phyloP scores from a whole-genome alignment of 805 yeast species.

The Starmerella ratchasimensis region DNA sequence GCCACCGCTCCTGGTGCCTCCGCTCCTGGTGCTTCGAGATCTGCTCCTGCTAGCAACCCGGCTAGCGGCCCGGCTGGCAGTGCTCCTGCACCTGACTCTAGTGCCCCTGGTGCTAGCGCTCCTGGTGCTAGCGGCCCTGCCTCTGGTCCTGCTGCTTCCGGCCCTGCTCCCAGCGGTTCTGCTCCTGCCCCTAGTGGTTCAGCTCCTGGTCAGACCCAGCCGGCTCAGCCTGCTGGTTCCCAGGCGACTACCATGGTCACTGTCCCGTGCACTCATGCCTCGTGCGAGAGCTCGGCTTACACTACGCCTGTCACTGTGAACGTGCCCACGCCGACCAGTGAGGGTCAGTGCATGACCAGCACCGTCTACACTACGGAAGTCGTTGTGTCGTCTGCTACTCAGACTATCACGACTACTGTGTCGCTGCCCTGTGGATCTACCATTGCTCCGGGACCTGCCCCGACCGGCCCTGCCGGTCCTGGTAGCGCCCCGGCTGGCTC shows the following conservation, averaged over 20 bases:
- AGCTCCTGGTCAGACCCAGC: too few relatives aligned
- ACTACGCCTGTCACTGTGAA: conserved; percentile 14
- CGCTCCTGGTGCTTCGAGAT: too few relatives aligned
- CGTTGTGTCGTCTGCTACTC: conserved; percentile 4
- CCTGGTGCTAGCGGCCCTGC: too few relatives aligned
- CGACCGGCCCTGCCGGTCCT: background rate
- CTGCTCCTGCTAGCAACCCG: too few relatives aligned
- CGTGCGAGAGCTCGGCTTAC: conserved; percentile 8
- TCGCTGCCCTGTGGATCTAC: conserved; percentile 5
- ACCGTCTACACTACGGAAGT: conserved; percentile 4
- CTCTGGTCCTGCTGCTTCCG: too few relatives aligned
- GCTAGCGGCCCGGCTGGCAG: too few relatives aligned
- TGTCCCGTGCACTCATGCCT: conserved; percentile 11
- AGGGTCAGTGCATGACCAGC: conserved; percentile 1
- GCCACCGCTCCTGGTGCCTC: too few relatives aligned
- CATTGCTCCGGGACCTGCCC: background rate
- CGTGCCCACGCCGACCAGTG: conserved; percentile 3
- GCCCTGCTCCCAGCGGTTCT: too few relatives aligned
- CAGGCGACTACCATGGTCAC: conserved; percentile 10
- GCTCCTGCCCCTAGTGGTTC: too few relatives aligned
- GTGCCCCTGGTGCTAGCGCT: too few relatives aligned
- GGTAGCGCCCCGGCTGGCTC: background rate
- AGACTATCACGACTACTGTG: conserved; percentile 1
- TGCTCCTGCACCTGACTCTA: too few relatives aligned
- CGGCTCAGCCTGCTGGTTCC: too few relatives aligned